phyloP scores from a whole-genome alignment of 441 rosid genomes.

The Gossypium schwendimanii region DNA sequence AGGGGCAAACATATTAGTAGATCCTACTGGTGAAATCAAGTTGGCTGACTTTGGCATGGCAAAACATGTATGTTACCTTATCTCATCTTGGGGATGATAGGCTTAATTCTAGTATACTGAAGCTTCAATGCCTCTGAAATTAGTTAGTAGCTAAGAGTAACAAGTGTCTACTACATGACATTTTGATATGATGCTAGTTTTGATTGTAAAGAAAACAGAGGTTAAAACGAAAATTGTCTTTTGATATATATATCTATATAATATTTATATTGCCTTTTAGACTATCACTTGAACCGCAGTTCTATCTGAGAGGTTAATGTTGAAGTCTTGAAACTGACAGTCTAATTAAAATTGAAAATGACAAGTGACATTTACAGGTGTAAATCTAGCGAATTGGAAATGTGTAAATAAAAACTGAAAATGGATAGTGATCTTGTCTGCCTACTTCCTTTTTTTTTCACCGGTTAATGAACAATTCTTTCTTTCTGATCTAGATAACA shows the following conservation, averaged over 20 bases:
- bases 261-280: neutral
- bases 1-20: slow-evolving; percentile 94
- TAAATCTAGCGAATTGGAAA: neutral
- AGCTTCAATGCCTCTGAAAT: neutral
- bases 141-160: neutral
- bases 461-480: neutral
- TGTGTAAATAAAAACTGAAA: neutral
- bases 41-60: slow-evolving; percentile 98
- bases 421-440: neutral
- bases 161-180: neutral
- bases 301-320: neutral
- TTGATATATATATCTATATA: neutral
- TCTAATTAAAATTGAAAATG: neutral
- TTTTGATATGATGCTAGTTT: neutral
- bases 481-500: slow-evolving; percentile 49
- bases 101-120: slow-evolving; percentile 4
- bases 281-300: neutral
- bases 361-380: neutral
- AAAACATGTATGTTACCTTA: slow-evolving; percentile 58
- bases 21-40: slow-evolving; percentile 89
- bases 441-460: neutral
- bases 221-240: neutral
- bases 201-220: neutral
- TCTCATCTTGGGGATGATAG: neutral
- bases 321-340: neutral